Evolutionary conservation across 2,329 filamentous ascomycete species (phyloP).

Genomic region (Cadophora sp.): DNA sequence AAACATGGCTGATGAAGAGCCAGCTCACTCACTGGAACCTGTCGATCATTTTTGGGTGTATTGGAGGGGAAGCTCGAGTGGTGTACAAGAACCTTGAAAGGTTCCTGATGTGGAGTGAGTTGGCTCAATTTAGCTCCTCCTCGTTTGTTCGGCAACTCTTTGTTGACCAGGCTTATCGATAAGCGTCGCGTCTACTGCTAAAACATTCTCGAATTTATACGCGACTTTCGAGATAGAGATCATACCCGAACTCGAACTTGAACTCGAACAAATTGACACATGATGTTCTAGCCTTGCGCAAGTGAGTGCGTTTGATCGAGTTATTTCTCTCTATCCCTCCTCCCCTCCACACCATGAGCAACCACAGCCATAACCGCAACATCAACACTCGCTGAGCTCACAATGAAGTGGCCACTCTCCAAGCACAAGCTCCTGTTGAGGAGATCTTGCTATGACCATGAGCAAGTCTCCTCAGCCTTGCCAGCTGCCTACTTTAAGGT

Average conservation of each 20-base stretch:
- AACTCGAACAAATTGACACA: background rate
- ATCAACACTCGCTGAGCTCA: background rate
- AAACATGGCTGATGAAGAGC: conserved; percentile 48
- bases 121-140: conserved; percentile 8
- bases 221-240: background rate
- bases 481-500: conserved; percentile 28
- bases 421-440: conserved; percentile 7
- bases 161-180: conserved; percentile 4
- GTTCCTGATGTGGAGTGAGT: conserved; percentile 2
- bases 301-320: conserved; percentile 8
- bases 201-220: conserved; percentile 14
- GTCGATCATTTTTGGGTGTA: conserved; percentile 20
- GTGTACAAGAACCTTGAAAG: background rate
- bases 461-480: background rate
- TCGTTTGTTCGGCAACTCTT: background rate
- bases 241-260: background rate
- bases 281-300: background rate
- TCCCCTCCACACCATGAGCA: background rate
- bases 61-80: background rate
- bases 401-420: conserved; percentile 12
- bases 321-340: background rate
- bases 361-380: background rate
- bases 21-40: conserved; percentile 25
- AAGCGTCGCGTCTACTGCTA: background rate
- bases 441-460: background rate